Evolutionary conservation across 1,284 basidiomycete genomes (phyloP).

Genomic region (Cryptococcus sp.): DNA sequence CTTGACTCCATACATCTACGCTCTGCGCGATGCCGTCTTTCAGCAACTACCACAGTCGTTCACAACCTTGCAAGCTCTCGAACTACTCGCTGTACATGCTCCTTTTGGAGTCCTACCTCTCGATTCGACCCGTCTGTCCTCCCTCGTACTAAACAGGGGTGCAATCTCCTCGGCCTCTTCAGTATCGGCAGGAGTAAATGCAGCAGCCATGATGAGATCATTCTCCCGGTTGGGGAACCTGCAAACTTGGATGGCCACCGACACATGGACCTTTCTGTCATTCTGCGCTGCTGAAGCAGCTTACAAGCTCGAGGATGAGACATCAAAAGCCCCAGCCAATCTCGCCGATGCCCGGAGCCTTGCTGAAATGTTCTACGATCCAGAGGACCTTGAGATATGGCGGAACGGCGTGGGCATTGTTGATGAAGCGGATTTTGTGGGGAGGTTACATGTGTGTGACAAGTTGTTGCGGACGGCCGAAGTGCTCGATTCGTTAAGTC

Average conservation of each 20-base stretch:
- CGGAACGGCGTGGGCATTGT: constrained; percentile 4
- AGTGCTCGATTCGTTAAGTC: constrained; percentile 23
- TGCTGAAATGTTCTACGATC: constrained; percentile 11
- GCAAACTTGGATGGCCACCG: constrained; percentile 15
- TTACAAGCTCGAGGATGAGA: constrained; percentile 26
- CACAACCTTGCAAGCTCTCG: constrained; percentile 32
- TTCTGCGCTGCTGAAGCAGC: constrained; percentile 24
- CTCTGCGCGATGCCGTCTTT: constrained; percentile 24
- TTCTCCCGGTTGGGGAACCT: constrained; percentile 5
- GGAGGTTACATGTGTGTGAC: constrained; percentile 33
- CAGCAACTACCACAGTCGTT: constrained; percentile 28
- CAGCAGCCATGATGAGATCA: constrained; percentile 15
- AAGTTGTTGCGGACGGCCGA: constrained; percentile 30
- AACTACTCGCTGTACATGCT: constrained; percentile 31
- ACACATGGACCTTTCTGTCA: constrained; percentile 32
- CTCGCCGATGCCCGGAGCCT: constrained; percentile 16
- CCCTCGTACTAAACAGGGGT: constrained; percentile 30
- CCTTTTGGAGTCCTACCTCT: constrained; percentile 37
- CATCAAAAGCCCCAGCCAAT: constrained; percentile 8
- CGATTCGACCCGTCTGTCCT: constrained; percentile 22
- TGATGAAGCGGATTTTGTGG: constrained; percentile 21
- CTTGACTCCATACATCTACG: constrained; percentile 18
- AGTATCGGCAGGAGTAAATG: constrained; percentile 21
- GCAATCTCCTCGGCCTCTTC: constrained; percentile 9
- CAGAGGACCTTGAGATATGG: constrained; percentile 17